These are phyloP conservation scores for Toxicodendron radicans DNA, from an alignment of 345 rosid genomes.

Conservation along the genomic window DNA sequence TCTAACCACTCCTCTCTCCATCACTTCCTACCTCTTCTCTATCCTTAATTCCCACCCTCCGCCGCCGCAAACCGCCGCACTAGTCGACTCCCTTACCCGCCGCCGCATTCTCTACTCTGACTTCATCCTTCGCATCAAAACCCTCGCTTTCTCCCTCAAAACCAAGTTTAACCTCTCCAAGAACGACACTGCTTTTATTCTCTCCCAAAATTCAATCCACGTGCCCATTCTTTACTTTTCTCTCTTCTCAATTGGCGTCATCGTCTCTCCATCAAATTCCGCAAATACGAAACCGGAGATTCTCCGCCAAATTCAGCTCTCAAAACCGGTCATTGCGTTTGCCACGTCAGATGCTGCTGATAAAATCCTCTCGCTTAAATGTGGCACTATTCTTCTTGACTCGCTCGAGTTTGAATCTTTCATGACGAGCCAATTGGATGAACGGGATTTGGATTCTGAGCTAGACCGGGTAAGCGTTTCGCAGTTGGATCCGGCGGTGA, in stretches of 20 bases:
- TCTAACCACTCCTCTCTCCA: constrained; percentile 25
- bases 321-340: constrained; percentile 55
- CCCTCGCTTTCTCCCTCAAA: constrained; percentile 37
- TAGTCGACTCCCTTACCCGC: constrained; percentile 41
- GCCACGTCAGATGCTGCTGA: constrained; percentile 34
- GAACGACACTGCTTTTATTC: constrained; percentile 46
- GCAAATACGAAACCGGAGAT: constrained; percentile 41
- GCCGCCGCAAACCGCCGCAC: constrained; percentile 31
- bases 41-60: constrained; percentile 41
- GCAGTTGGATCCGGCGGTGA: constrained; percentile 55
- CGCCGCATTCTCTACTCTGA: constrained; percentile 41
- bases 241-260: constrained; percentile 56
- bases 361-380: constrained; percentile 35
- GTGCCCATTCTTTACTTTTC: constrained; percentile 54
- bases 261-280: constrained; percentile 52
- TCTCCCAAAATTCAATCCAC: constrained; percentile 45
- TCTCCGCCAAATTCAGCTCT: constrained; percentile 37
- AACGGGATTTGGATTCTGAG: background rate
- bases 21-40: constrained; percentile 42
- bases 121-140: constrained; percentile 30
- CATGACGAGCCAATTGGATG: constrained; percentile 14
- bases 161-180: constrained; percentile 33
- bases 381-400: constrained; percentile 36
- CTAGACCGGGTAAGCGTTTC: constrained; percentile 14
- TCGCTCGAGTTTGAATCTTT: constrained; percentile 50